Evolutionary conservation across 2,329 filamentous ascomycete genomes (phyloP), one percentile per base, ranked within the genome.

Genomic region (Epichloe bromicola): DNA sequence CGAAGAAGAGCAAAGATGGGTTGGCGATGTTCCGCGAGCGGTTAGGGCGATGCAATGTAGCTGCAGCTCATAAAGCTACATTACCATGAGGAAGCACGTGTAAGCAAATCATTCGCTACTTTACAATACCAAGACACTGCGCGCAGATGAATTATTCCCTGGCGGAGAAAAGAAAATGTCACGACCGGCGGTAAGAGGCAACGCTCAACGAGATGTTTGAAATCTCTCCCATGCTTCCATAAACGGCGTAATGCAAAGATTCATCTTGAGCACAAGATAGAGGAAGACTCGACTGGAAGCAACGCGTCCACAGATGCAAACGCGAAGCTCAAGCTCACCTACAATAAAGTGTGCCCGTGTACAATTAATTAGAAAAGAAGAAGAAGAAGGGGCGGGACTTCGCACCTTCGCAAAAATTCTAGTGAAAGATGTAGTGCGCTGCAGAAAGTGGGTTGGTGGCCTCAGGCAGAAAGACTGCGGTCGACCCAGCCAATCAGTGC

Each of bases 31-130:
- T 50, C 91, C 91, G 0, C 81, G 78, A 63, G 75, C 75, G 44
- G 81, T 83, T 67, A 79, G 88, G 58, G 86, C 86, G 36, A 82
- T 95, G 79, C 91, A 96, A 72, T 97, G 93, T 66, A 95, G 88
- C 64, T 98, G 93, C 69, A 95, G 88, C 65, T 96, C 91, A 23
- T 95, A 54, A 20, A 37, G n/a, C 11, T 19, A 15, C 6, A 37
- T 48, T 12, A 39, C 26, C 26, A 26, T 26, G 3, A n/a, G 5
- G 33, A 40, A 49, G 39, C 46, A 50, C n/a, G 17, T 34, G 12
- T 26, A 17, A n/a, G 23, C 3, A 26, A 30, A 19, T 37, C 11
- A n/a, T 17, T n/a, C 14, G 23, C 12, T n/a, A 38, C 12, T 3
- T 45, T n/a, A 23, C 12, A 12, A 12, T 42, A 30, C 8, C 26